Evolutionary conservation across 2,329 filamentous ascomycete genomes (phyloP).

Genomic region (Epichloe sylvatica): DNA sequence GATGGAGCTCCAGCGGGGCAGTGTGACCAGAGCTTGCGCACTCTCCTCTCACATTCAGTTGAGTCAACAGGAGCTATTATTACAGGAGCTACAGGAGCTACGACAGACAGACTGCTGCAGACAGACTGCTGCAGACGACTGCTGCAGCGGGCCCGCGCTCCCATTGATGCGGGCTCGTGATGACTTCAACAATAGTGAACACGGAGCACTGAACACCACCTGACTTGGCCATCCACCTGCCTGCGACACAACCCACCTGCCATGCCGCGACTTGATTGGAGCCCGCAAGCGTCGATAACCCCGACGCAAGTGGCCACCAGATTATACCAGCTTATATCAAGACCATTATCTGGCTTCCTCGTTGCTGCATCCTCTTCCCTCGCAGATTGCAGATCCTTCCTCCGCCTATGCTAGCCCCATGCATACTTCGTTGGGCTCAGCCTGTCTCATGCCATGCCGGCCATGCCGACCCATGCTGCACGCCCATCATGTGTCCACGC

Average conservation of each 20-base stretch:
- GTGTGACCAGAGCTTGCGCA: no score
- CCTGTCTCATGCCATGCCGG: not conserved
- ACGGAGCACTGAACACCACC: not conserved
- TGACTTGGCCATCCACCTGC: not conserved
- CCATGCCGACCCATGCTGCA: not conserved
- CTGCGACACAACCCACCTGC: not conserved
- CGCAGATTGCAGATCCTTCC: not conserved
- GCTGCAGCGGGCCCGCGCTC: no score
- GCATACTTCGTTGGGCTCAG: not conserved
- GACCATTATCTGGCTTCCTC: not conserved
- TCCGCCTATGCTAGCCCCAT: not conserved
- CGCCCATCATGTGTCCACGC: constrained; percentile 3
- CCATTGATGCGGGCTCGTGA: not conserved
- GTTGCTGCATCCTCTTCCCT: no score
- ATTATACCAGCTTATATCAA: not conserved
- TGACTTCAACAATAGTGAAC: not conserved
- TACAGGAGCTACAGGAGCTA: no score
- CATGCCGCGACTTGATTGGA: not conserved
- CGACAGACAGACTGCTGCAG: no score
- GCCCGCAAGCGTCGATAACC: not conserved
- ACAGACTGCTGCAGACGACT: no score
- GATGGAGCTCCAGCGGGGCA: no score
- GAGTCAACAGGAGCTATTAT: no score
- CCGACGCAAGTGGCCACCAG: not conserved
- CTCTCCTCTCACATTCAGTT: no score